Conservation (phyloP, 257 asterid species). For the Lycium ferocissimum region DNA sequence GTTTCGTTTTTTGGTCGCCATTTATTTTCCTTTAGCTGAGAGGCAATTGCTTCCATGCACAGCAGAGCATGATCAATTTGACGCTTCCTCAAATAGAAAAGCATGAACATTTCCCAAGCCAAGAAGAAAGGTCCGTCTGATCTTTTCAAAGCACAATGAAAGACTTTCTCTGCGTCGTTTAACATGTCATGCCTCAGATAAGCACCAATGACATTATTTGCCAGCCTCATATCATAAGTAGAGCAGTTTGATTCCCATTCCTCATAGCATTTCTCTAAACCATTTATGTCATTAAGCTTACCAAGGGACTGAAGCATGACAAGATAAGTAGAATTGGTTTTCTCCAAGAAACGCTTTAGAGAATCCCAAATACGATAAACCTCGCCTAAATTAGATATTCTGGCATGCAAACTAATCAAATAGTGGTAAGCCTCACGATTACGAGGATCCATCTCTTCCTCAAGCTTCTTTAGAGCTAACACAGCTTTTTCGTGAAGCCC, state of each 20-base stretch:
- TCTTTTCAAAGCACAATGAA: constrained; percentile 45
- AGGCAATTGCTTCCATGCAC: constrained; percentile 53
- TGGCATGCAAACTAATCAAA: constrained; percentile 70
- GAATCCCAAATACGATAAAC: constrained; percentile 73
- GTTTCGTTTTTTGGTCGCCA: constrained; percentile 56
- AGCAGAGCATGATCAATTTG: constrained; percentile 50
- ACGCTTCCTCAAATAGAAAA: constrained; percentile 48
- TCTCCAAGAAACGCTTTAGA: constrained; percentile 49
- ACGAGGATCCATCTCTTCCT: constrained; percentile 56
- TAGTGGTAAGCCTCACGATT: constrained; percentile 65
- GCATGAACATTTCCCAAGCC: constrained; percentile 60
- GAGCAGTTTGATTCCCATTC: constrained; percentile 75
- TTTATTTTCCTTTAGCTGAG: constrained; percentile 29
- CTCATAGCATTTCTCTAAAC: constrained; percentile 63
- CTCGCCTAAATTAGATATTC: constrained; percentile 56
- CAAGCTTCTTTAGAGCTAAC: constrained; percentile 62
- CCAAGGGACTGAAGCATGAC: constrained; percentile 70
- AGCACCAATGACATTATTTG: constrained; percentile 54
- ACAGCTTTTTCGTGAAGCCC: constrained; percentile 70
- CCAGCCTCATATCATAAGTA: constrained; percentile 61
- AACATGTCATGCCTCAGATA: constrained; percentile 56
- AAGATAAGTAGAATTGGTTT: constrained; percentile 70
- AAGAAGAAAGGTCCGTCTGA: constrained; percentile 61
- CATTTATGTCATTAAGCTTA: constrained; percentile 58
- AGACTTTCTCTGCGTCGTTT: constrained; percentile 61